These are phyloP conservation scores for Aspergillus cristatus DNA, from an alignment of 495 filamentous ascomycete genomes.

Conservation along the genomic window DNA sequence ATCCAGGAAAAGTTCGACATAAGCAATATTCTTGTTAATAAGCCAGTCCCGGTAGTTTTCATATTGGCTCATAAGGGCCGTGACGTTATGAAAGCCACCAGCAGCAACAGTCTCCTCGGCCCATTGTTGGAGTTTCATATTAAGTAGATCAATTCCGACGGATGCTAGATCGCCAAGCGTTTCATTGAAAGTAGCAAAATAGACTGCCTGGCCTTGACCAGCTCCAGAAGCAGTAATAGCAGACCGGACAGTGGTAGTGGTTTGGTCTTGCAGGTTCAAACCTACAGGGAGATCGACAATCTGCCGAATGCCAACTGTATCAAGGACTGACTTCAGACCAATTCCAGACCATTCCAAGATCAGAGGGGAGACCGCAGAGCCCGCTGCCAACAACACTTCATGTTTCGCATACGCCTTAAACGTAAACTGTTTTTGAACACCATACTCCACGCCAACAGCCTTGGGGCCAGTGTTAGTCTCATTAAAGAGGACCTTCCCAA, in stretches of 20 bases:
- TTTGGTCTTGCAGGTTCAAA: constrained; percentile 28
- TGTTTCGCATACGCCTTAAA: constrained; percentile 18
- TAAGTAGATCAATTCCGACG: not conserved
- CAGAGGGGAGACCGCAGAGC: constrained; percentile 42
- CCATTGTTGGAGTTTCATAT: constrained; percentile 4
- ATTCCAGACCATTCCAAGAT: constrained; percentile 31
- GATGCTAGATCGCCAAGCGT: constrained; percentile 2
- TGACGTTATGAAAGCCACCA: constrained; percentile 3
- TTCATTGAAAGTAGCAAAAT: constrained; percentile 5
- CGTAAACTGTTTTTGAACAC: constrained; percentile 4
- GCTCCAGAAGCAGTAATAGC: not conserved
- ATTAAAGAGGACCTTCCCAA: constrained; percentile 25
- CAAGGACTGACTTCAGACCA: constrained; percentile 18
- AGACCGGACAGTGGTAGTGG: constrained; percentile 5
- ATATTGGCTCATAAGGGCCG: constrained; percentile 2
- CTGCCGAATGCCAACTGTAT: constrained; percentile 37
- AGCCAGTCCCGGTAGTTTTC: constrained; percentile 6
- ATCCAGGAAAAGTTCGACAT: constrained; percentile 3
- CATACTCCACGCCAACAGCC: constrained; percentile 19
- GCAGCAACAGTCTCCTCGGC: constrained; percentile 2
- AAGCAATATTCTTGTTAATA: constrained; percentile 2
- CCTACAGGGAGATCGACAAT: constrained; percentile 41
- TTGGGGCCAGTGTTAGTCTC: constrained; percentile 1
- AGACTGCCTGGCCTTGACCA: constrained; percentile 6
- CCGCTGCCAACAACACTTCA: constrained; percentile 43